phyloP scores from a whole-genome alignment of 2,329 filamentous ascomycete species.

The Nothomitra cinnamomea region DNA sequence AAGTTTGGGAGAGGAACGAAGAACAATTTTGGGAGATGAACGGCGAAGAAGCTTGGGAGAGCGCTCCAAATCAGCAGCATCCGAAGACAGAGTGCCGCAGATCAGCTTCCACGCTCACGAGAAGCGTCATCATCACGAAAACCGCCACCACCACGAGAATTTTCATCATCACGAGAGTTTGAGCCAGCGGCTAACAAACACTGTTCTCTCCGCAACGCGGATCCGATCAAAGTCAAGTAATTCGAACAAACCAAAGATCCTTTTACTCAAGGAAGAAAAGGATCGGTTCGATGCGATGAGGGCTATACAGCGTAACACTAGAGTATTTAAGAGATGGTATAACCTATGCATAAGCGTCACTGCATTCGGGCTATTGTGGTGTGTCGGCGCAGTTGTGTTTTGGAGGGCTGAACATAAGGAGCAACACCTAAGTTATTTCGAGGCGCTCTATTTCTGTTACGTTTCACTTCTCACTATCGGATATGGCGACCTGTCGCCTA shows the following conservation, averaged over 20 bases:
- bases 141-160: neutral
- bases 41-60: conserved; percentile 14
- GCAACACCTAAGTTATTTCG: conserved; percentile 53
- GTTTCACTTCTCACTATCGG: conserved; percentile 71
- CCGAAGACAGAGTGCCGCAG: conserved; percentile 16
- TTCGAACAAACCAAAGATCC: conserved; percentile 14
- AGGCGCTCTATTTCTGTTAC: conserved; percentile 74
- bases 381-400: conserved; percentile 63
- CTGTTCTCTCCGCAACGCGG: neutral
- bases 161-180: neutral
- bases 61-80: conserved; percentile 16
- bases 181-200: neutral
- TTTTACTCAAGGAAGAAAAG: conserved; percentile 45
- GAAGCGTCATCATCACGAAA: neutral
- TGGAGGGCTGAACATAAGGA: conserved; percentile 37
- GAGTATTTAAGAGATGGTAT: conserved; percentile 54
- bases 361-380: conserved; percentile 62
- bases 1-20: conserved; percentile 16
- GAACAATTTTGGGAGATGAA: conserved; percentile 17
- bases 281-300: conserved; percentile 70
- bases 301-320: conserved; percentile 50
- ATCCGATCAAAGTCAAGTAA: neutral
- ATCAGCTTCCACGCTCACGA: neutral
- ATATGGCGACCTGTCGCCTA: conserved; percentile 64
- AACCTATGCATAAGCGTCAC: conserved; percentile 49